Percentiles rank a stretch among this genome's conserved stretches.
Conservation (phyloP, 2,329 filamentous ascomycete species). For the Colletotrichum australisinense region DNA sequence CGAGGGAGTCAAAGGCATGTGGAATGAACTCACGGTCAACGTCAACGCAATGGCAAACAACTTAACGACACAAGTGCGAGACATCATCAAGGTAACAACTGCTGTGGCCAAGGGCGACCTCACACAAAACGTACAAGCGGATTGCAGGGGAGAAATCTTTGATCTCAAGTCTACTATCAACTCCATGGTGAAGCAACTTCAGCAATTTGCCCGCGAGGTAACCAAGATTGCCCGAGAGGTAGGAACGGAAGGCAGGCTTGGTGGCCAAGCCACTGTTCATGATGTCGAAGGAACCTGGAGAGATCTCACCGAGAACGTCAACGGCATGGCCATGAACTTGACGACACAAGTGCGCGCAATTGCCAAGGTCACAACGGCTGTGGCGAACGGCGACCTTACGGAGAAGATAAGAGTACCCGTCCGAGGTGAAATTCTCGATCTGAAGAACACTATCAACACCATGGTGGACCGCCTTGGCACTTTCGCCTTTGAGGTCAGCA, state of each 20-base stretch:
- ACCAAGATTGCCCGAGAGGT: constrained; percentile 97
- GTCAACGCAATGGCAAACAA: constrained; percentile 92
- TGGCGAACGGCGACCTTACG: constrained; percentile 92
- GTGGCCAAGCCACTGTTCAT: constrained; percentile 94
- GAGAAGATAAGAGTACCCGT: constrained; percentile 97
- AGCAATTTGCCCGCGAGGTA: constrained; percentile 96
- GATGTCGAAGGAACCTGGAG: constrained; percentile 98
- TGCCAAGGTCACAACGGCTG: constrained; percentile 94
- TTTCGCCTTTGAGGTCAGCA: constrained; percentile 96
- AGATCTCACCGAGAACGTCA: constrained; percentile 94
- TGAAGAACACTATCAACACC: constrained; percentile 98
- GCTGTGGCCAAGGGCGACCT: constrained; percentile 86
- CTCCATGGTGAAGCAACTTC: constrained; percentile 97
- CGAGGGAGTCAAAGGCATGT: constrained; percentile 87
- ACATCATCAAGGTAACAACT: constrained; percentile 87
- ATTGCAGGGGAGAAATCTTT: constrained; percentile 90
- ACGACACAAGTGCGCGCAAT: constrained; percentile 98
- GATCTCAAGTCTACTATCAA: constrained; percentile 99
- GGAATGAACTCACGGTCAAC: constrained; percentile 88
- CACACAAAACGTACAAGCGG: constrained; percentile 95
- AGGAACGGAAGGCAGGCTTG: constrained; percentile 93
- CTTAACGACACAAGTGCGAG: constrained; percentile 88
- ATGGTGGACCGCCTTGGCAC: constrained; percentile 98
- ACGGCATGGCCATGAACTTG: constrained; percentile 98
- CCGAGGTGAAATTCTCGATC: constrained; percentile 90